phyloP scores from a whole-genome alignment of 2,329 filamentous ascomycete species.

The Monosporascus sp. region DNA sequence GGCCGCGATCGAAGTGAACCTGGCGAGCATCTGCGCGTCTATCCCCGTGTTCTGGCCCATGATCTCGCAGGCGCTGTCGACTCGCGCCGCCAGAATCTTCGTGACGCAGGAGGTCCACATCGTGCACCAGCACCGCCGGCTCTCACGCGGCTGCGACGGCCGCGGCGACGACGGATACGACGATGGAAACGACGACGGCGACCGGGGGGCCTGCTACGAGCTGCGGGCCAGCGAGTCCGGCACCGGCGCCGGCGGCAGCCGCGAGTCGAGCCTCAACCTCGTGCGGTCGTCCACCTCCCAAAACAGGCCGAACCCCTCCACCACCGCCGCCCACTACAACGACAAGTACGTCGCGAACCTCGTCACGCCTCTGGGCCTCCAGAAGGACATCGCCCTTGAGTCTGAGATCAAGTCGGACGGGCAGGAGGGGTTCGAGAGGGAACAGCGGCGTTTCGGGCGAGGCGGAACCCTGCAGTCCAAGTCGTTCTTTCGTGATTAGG shows the following conservation, averaged over 20 bases:
- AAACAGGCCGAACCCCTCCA: not conserved
- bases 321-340: conserved; percentile 11
- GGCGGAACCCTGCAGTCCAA: not conserved
- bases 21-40: conserved; percentile 27
- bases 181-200: not conserved
- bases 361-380: conserved; percentile 14
- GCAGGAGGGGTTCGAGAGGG: conserved; percentile 19
- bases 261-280: conserved; percentile 11
- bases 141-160: conserved; percentile 7
- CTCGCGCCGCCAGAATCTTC: conserved; percentile 23
- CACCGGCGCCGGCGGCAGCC: conserved; percentile 1
- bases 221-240: conserved; percentile 3
- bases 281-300: conserved; percentile 1
- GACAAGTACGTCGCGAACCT: conserved; percentile 15
- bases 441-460: conserved; percentile 15
- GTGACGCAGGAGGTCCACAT: conserved; percentile 32
- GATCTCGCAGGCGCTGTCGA: conserved; percentile 17
- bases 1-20: conserved; percentile 29
- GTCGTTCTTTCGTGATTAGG: not conserved
- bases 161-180: conserved; percentile 3
- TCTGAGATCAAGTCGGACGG: conserved; percentile 21
- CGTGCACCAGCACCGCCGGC: conserved; percentile 21
- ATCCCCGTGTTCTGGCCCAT: conserved; percentile 30
- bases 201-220: conserved; percentile 2
- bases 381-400: conserved; percentile 10